These are phyloP conservation scores for Penicillium sp. DNA, from an alignment of 2,329 filamentous ascomycete genomes.

Conservation along the genomic window DNA sequence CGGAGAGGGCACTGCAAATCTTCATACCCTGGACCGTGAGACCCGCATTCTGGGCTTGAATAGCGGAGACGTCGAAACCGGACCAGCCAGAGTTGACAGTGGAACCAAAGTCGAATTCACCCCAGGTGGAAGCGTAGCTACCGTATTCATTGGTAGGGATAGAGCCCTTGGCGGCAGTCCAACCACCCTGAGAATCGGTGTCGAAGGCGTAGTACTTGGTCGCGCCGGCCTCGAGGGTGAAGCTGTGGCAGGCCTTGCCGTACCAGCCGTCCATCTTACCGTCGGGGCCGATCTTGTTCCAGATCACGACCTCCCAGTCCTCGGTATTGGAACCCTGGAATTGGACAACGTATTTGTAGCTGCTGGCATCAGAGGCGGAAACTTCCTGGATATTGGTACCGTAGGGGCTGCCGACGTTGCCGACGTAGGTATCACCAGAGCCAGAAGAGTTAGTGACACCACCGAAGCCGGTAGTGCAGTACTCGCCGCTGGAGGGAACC, in stretches of 20 bases:
- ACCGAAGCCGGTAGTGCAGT: conserved; percentile 42
- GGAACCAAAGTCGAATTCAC: conserved; percentile 41
- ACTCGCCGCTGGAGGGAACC: conserved; percentile 27
- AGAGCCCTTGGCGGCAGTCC: conserved; percentile 32
- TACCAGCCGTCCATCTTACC: conserved; percentile 43
- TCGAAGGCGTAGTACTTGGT: conserved; percentile 45
- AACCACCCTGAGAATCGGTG: conserved; percentile 42
- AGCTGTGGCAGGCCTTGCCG: conserved; percentile 37
- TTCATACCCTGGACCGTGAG: conserved; percentile 41
- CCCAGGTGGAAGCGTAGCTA: conserved; percentile 40
- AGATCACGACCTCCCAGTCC: conserved; percentile 44
- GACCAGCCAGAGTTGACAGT: conserved; percentile 36
- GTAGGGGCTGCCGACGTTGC: conserved; percentile 46
- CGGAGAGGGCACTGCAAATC: conserved; percentile 34
- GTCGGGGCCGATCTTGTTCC: conserved; percentile 44
- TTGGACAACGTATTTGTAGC: conserved; percentile 45
- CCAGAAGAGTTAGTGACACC: conserved; percentile 28
- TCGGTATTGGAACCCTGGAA: conserved; percentile 39
- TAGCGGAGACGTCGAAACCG: conserved; percentile 42
- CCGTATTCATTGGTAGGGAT: conserved; percentile 35
- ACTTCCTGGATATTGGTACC: conserved; percentile 48
- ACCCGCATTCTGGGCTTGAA: conserved; percentile 38
- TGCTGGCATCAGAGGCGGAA: conserved; percentile 31
- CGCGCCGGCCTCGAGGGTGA: conserved; percentile 39
- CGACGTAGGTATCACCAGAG: conserved; percentile 37